Evolutionary conservation across 2,329 filamentous ascomycete species (phyloP), one percentile per base, ranked within the genome.

Genomic region (Fusarium brevicatenulatum): DNA sequence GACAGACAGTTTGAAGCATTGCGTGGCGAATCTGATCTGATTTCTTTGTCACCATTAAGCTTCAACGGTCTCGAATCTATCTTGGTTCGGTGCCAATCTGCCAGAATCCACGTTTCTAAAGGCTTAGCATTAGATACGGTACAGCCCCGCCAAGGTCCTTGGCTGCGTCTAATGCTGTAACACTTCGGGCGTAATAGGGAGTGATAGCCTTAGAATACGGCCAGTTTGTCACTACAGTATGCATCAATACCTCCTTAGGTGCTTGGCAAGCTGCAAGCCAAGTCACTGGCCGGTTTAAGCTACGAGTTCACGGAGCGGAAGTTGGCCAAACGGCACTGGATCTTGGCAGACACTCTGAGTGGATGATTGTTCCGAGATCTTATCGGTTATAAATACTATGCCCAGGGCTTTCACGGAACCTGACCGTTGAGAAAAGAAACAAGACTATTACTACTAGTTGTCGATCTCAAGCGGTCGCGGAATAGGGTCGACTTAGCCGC

Each of bases 181-280:
- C 21, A 15, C 16, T 13, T 36, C 25, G 32, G 50, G 23, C 13
- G 18, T 16, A 39, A 12, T 13, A 54, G 34, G 34, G 12, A 46
- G 25, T 23, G 44, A 56, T 50, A 46, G 25, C 15, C 56, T 13
- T 25, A 19, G 25, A 32, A 19, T 28, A 37, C 16, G 23, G 19
- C 19, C 21, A 23, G 19, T 42, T 34, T 59, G 18, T 56, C 43
- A 52, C 63, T 32, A n/a, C n/a, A n/a, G n/a, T n/a, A 39, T 57
- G 56, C 49, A 37, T 65, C 50, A 34, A 54, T 56, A 40, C 44
- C 34, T 37, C 19, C 39, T 65, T 25, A 28, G 18, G 37, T 57
- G 46, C 65, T 66, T 72, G 61, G 47, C 60, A 39, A 32, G 37
- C 46, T 54, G 57, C 59, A 60, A 55, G 43, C 40, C 30, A 44